Percentiles rank a stretch among this genome's conserved stretches.
Conservation (phyloP, 345 rosid genomes). For the Balakata baccata region DNA sequence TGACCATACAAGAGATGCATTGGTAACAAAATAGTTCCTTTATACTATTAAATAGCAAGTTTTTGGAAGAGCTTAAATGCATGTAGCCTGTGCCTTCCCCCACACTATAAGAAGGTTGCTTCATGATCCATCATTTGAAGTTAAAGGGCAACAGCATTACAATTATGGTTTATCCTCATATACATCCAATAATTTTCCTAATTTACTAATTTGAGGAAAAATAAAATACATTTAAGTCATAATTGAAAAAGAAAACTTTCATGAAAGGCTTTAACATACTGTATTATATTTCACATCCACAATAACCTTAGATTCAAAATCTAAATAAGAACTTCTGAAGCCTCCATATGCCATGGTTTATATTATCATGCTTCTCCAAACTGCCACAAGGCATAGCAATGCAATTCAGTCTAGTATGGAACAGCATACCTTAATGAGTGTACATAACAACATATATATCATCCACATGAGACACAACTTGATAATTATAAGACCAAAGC, state of each 20-base stretch:
- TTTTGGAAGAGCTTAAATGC: neutral
- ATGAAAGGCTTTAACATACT: neutral
- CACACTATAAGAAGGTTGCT: neutral
- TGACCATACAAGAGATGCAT: neutral
- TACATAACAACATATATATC: neutral
- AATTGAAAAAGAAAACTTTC: neutral
- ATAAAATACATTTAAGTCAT: neutral
- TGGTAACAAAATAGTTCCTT: neutral
- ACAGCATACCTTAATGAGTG: too few species aligned
- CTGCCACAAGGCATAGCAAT: neutral
- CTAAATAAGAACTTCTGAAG: neutral
- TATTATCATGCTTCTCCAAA: conserved; percentile 1
- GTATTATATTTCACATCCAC: neutral
- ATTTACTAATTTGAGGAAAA: neutral
- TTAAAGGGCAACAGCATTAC: neutral
- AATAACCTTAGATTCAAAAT: neutral
- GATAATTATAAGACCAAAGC: neutral
- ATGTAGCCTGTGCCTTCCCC: conserved; percentile 2
- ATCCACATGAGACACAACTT: neutral
- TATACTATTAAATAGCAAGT: too few species aligned
- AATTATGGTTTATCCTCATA: neutral
- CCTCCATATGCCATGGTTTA: neutral
- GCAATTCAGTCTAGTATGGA: neutral
- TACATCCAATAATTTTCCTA: neutral
- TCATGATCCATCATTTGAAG: neutral